Conservation (phyloP, 805 yeast species). For the Soucietia sequanensis region DNA sequence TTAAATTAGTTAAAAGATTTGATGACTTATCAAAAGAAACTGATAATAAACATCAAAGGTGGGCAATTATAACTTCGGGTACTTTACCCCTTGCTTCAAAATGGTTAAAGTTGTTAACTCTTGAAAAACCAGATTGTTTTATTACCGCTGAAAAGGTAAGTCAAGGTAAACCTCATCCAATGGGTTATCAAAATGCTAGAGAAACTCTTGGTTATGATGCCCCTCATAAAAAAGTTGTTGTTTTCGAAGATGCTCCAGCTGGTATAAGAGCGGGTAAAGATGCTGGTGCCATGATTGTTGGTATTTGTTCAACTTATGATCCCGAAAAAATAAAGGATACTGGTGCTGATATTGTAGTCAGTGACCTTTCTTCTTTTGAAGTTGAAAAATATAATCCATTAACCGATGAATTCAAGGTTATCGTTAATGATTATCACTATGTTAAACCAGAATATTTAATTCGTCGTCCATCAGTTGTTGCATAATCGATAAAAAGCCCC, state of each 20-base stretch:
- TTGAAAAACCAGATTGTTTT: constrained; percentile 23
- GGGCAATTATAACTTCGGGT: constrained; percentile 31
- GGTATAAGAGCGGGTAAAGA: constrained; percentile 28
- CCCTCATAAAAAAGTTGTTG: constrained; percentile 23
- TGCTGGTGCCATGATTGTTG: constrained; percentile 30
- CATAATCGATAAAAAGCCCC: background rate
- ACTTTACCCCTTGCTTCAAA: constrained; percentile 29
- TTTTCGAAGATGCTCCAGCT: constrained; percentile 31
- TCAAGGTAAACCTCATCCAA: constrained; percentile 30
- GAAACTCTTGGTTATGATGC: constrained; percentile 23
- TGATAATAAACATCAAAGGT: constrained; percentile 22
- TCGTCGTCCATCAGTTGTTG: constrained; percentile 4
- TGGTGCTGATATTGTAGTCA: constrained; percentile 31
- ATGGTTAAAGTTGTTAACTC: constrained; percentile 26
- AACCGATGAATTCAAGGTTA: constrained; percentile 35
- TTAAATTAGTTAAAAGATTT: constrained; percentile 24
- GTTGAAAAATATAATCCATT: constrained; percentile 23
- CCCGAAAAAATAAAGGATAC: constrained; percentile 25
- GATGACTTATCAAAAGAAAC: constrained; percentile 21
- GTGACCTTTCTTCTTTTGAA: constrained; percentile 23
- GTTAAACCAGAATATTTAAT: constrained; percentile 31
- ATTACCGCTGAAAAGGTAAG: constrained; percentile 29
- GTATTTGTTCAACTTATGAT: constrained; percentile 27
- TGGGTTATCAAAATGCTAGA: constrained; percentile 28
- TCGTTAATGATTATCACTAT: constrained; percentile 31